These are phyloP conservation scores for Diaporthe caulivora DNA, from an alignment of 2,329 filamentous ascomycete genomes.

Conservation along the genomic window DNA sequence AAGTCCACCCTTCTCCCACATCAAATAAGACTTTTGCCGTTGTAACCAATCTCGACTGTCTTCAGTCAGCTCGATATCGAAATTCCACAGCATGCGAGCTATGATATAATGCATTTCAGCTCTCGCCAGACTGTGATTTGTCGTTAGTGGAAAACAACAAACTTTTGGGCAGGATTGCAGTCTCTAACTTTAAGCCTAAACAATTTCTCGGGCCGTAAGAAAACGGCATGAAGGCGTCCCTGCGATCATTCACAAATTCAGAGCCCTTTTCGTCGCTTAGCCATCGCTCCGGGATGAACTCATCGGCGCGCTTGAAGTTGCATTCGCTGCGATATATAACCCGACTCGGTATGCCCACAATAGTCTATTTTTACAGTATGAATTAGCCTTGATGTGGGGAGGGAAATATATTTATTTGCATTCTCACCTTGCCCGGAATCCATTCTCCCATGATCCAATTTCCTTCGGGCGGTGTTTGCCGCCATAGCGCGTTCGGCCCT, in stretches of 20 bases:
- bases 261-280: conserved; percentile 44
- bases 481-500: conserved; percentile 41
- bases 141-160: background rate
- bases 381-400: background rate
- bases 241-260: conserved; percentile 53
- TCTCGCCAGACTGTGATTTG: conserved; percentile 55
- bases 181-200: conserved; percentile 60
- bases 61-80: conserved; percentile 54
- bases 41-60: conserved; percentile 27
- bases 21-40: conserved; percentile 17
- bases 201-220: conserved; percentile 60
- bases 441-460: conserved; percentile 45
- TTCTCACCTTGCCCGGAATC: conserved; percentile 43
- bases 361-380: background rate
- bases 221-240: conserved; percentile 57
- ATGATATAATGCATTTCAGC: conserved; percentile 62
- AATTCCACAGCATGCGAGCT: conserved; percentile 58
- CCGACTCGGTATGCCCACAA: conserved; percentile 34
- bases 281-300: conserved; percentile 61
- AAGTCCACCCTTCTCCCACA: conserved; percentile 28
- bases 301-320: conserved; percentile 56
- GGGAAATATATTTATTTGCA: conserved; percentile 43
- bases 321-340: conserved; percentile 54
- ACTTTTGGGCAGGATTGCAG: no score
- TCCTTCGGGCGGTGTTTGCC: conserved; percentile 44